Evolutionary conservation across 768 basidiomycete genomes (phyloP), one percentile per base, ranked within the genome.

Genomic region (Naematelia encephala): DNA sequence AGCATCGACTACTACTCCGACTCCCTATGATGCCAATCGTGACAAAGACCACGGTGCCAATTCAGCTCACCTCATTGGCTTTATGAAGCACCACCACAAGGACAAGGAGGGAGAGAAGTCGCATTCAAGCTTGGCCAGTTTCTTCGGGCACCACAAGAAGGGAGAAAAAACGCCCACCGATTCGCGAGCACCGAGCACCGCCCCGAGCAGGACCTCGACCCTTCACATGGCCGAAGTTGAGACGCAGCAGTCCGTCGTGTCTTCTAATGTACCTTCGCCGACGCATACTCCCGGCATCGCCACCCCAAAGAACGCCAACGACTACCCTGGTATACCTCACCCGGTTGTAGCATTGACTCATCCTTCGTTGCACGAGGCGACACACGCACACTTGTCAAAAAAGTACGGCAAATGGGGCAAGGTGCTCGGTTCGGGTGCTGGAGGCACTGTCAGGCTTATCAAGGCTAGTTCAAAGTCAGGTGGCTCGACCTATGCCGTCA

Each of bases 371-470:
- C 73, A 74, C 39, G 74, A 78, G 56, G 78, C 75, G 8, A 76
- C 76, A 1, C 78, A 78, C 52, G 78, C 75, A 11, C 92, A 96
- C 76, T 81, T 99, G 57, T 81, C 88, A n/a, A 98, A 98, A 81
- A 98, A 97, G 82, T 99, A 99, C 68, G 96, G 96, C 64, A 99
- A 99, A 76, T 96, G 96, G 90, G 96, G 94, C 39, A 85, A 90
- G 52, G 85, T 96, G 16, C 84, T 99, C 8, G 96, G 96, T 25
- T 89, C 87, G 26, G 96, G 96, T 26, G 96, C 94, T 4, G 96
- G 96, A n/a, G 96, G 96, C 23, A 99, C 96, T 0, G 96, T 99
- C 46, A 84, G 96, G 26, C 84, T 99, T 65, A 94, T 99, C 79
- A 93, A 92, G 79, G 87, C 85, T 59, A 84, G 82, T 74, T 79